Conservation (phyloP, 768 basidiomycete genomes). For the Megacollybia marginata region DNA sequence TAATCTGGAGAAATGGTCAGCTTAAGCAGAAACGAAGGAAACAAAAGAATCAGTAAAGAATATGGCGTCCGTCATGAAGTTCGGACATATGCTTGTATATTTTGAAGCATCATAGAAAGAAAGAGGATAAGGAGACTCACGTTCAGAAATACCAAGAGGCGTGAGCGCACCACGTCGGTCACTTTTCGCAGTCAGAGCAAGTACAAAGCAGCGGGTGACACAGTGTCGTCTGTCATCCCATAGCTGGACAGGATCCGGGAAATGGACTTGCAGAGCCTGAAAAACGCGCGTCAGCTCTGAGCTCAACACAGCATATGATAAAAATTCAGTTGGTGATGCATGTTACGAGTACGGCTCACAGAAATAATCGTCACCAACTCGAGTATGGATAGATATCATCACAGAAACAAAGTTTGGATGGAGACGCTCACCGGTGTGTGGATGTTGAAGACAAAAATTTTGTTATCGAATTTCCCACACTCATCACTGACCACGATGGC, state of each 20-base stretch:
- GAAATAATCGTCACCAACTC: constrained; percentile 62
- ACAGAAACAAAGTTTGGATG: constrained; percentile 18
- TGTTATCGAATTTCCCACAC: constrained; percentile 34
- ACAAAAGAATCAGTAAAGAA: neutral
- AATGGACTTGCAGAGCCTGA: neutral
- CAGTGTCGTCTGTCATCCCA: constrained; percentile 29
- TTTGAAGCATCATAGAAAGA: constrained; percentile 39
- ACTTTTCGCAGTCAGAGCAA: constrained; percentile 14
- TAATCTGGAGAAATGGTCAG: too few relatives aligned
- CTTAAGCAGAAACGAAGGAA: neutral
- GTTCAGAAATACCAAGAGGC: too few relatives aligned
- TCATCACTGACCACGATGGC: too few relatives aligned
- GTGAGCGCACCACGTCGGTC: neutral
- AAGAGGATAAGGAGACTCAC: neutral
- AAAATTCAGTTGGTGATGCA: constrained; percentile 62
- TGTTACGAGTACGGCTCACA: constrained; percentile 74
- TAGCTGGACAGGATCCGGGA: constrained; percentile 7
- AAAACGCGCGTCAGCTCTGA: neutral
- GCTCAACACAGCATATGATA: constrained; percentile 11
- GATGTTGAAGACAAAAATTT: constrained; percentile 37
- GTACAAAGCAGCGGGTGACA: constrained; percentile 31
- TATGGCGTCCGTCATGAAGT: constrained; percentile 43
- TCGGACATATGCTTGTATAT: constrained; percentile 77
- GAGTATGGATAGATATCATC: constrained; percentile 68
- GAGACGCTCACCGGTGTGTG: constrained; percentile 19